Percentiles rank a stretch among this genome's conserved stretches.
These are phyloP conservation scores for Epithele typhae DNA, from an alignment of 768 basidiomycete species.

Conservation along the genomic window DNA sequence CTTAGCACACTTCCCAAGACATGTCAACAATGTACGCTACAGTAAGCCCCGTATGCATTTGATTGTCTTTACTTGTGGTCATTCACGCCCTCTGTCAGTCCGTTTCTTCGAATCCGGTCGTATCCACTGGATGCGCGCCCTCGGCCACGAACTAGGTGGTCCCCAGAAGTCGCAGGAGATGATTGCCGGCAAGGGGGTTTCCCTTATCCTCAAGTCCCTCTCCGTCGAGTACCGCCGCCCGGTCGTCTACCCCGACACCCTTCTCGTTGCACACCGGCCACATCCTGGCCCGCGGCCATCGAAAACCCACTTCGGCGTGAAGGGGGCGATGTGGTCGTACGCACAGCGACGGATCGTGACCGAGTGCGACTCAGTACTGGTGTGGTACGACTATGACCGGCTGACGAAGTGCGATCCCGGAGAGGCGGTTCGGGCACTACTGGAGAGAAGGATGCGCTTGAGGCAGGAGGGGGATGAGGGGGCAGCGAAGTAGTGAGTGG, in stretches of 20 bases:
- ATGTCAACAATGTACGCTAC: constrained; percentile 77
- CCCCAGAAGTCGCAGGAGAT: constrained; percentile 49
- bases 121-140: constrained; percentile 58
- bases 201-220: constrained; percentile 70
- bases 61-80: neutral
- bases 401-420: constrained; percentile 63
- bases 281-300: constrained; percentile 20
- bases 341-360: constrained; percentile 59
- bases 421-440: constrained; percentile 36
- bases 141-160: constrained; percentile 61
- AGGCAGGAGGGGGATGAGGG: constrained; percentile 11
- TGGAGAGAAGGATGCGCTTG: constrained; percentile 23
- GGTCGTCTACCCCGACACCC: constrained; percentile 72
- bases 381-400: constrained; percentile 76
- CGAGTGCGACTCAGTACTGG: constrained; percentile 57
- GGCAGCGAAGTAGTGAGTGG: constrained; percentile 13
- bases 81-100: constrained; percentile 32
- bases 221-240: constrained; percentile 64
- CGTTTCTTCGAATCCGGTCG: constrained; percentile 72
- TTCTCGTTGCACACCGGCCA: constrained; percentile 62
- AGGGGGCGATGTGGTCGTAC: constrained; percentile 60
- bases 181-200: constrained; percentile 60
- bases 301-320: constrained; percentile 44
- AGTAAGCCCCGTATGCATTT: constrained; percentile 34
- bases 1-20: constrained; percentile 37